Evolutionary conservation across 148 eudicot species (phyloP), one percentile per base, ranked within the genome.

Genomic region (Camellia granthamiana): DNA sequence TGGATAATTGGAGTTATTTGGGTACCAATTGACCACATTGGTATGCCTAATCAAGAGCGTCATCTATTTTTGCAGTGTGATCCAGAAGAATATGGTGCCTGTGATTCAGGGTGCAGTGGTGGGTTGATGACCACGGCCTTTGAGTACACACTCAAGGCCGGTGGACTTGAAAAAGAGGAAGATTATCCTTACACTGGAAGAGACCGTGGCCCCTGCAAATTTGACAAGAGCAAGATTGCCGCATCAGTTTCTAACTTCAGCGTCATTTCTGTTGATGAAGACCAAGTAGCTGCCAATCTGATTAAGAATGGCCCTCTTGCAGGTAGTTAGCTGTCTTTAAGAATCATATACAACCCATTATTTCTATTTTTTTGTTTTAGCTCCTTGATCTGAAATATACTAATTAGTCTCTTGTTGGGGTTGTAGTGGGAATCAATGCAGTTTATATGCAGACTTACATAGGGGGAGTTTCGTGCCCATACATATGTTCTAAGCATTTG

Each of bases 251-350:
- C 91, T 12, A 93, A 93, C 79, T 93, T 91, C 44, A 93, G 97
- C 68, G 95, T 93, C 8, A 81, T 93, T 11, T 83, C 93, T 63
- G 87, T 88, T 52, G 87, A 93, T 67, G 97, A 93, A 85, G 92
- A 90, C 47, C 97, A 93, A 83, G 87, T 93, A 65, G 91, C 97
- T 83, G 97, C 97, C 18, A 93, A 93, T 84, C 83, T 93, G 51
- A 93, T 93, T 11, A 89, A 91, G 81, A 83, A 91, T 79, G 97
- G 97, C 23, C 97, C 97, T 69, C 97, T 93, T 83, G 93, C 97
- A 75, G 90, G 97, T 93, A 81, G 4, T 8, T n/a, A 69, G 1
- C 5, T 18, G 3, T 69, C 30, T 6, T 13, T 1, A 14, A 11
- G 3, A 18, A 7, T 69, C 47, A 30, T 12, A 2, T 69, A 7